Evolutionary conservation across 371 early-diverging fungal genomes (phyloP).

Genomic region (Mortierella polycephala): DNA sequence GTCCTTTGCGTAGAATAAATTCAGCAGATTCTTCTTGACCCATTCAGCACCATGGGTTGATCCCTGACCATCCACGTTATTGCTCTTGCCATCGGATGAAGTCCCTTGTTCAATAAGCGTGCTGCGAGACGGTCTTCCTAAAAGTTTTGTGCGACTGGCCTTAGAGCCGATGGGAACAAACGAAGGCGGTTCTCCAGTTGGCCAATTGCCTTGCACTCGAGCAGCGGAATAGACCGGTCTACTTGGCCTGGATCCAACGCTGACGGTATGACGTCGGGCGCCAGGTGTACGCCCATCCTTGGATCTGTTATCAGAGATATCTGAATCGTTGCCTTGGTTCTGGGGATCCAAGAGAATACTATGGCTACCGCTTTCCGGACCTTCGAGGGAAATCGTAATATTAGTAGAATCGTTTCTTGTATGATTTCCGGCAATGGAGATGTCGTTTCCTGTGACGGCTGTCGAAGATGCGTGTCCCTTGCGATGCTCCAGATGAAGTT

Average conservation of each 20-base stretch:
- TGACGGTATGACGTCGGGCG: constrained; percentile 49
- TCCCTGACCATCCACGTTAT: neutral
- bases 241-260: constrained; percentile 16
- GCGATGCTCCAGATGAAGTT: constrained; percentile 25
- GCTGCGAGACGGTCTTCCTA: constrained; percentile 40
- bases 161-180: constrained; percentile 41
- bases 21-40: constrained; percentile 12
- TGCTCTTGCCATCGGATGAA: neutral
- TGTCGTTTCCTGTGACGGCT: neutral
- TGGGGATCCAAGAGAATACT: constrained; percentile 32
- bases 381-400: constrained; percentile 37
- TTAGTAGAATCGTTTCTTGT: constrained; percentile 19
- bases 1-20: constrained; percentile 10
- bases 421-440: neutral
- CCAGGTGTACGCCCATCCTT: constrained; percentile 17
- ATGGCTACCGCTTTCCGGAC: constrained; percentile 31
- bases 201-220: constrained; percentile 44
- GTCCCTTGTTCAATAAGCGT: constrained; percentile 1
- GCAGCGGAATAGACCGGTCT: constrained; percentile 15
- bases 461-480: neutral
- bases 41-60: neutral
- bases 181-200: constrained; percentile 30
- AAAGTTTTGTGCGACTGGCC: constrained; percentile 38
- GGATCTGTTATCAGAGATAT: neutral
- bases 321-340: constrained; percentile 6